Evolutionary conservation across 805 yeast genomes (phyloP).

Genomic region (Maudiozyma barnettii): DNA sequence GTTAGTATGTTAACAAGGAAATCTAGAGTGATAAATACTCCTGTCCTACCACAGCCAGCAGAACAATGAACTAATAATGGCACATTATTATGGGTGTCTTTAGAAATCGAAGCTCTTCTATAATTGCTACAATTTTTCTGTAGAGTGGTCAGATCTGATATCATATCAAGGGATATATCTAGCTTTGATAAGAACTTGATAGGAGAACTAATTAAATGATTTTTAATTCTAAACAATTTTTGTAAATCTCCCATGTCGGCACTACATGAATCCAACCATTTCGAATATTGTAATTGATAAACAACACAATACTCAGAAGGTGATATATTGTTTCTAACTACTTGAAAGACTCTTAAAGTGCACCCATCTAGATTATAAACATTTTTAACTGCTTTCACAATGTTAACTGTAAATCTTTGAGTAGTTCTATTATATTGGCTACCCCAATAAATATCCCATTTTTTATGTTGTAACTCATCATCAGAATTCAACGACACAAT

Average conservation of each 20-base stretch:
- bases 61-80: slow-evolving; percentile 82
- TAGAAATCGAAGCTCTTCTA: neutral
- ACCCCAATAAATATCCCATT: slow-evolving; percentile 81
- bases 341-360: slow-evolving; percentile 26
- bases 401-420: slow-evolving; percentile 26
- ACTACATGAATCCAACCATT: slow-evolving; percentile 81
- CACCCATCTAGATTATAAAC: slow-evolving; percentile 27
- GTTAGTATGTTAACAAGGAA: slow-evolving; percentile 30
- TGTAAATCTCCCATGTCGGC: slow-evolving; percentile 34
- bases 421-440: slow-evolving; percentile 21
- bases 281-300: slow-evolving; percentile 60
- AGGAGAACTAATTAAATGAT: slow-evolving; percentile 8
- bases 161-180: neutral
- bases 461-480: slow-evolving; percentile 61
- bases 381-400: slow-evolving; percentile 23
- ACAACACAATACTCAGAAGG: slow-evolving; percentile 30
- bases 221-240: slow-evolving; percentile 26
- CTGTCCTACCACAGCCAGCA: slow-evolving; percentile 96
- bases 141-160: neutral
- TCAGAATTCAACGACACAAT: slow-evolving; percentile 71
- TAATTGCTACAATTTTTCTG: slow-evolving; percentile 3
- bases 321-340: slow-evolving; percentile 6
- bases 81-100: slow-evolving; percentile 5
- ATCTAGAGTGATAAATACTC: slow-evolving; percentile 71
- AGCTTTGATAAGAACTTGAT: slow-evolving; percentile 5